Conservation (phyloP, 306 rosid species). For the Dalbergia cochinchinensis region DNA sequence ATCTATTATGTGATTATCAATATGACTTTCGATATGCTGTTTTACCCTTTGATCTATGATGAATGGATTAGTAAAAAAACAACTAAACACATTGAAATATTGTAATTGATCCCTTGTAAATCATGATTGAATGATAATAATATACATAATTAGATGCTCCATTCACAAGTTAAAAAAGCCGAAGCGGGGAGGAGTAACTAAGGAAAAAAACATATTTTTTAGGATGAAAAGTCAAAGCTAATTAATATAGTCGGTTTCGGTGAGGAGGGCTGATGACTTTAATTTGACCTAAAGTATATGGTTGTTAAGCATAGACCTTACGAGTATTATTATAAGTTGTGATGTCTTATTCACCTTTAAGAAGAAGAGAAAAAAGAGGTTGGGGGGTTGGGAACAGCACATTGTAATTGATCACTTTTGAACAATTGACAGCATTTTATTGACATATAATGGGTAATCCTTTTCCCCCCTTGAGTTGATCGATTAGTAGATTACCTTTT, state of each 20-base stretch:
- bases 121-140: background rate
- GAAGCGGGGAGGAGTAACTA: background rate
- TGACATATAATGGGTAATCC: background rate
- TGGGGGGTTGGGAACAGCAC: background rate
- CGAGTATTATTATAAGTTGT: conserved; percentile 35
- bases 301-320: conserved; percentile 45
- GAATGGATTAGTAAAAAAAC: background rate
- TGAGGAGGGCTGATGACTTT: conserved; percentile 11
- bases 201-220: background rate
- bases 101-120: background rate
- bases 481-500: too few relatives aligned
- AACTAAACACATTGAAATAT: background rate
- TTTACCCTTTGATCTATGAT: background rate
- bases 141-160: background rate
- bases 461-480: too few relatives aligned
- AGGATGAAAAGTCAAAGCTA: conserved; percentile 32
- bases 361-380: background rate
- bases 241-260: conserved; percentile 8
- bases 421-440: background rate
- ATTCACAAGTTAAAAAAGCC: background rate
- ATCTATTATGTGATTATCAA: background rate
- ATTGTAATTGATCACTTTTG: conserved; percentile 10
- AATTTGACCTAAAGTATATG: conserved; percentile 41
- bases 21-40: too few relatives aligned
- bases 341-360: conserved; percentile 43